Percentiles rank a stretch among this genome's conserved stretches.
Conservation (phyloP, 83 land plant genomes). For the Thuja plicata region DNA sequence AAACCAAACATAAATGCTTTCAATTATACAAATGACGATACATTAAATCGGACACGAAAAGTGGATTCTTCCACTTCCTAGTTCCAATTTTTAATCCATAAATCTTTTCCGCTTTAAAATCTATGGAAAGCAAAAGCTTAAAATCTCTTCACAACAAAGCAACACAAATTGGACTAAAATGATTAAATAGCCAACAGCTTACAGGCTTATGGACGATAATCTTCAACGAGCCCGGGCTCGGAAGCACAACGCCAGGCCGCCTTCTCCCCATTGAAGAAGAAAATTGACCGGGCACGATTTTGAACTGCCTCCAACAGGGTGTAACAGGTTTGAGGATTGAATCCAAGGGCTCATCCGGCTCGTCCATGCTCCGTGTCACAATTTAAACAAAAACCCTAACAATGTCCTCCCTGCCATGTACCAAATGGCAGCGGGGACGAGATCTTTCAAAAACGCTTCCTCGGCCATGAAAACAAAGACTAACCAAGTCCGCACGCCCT, state of each 20-base stretch:
- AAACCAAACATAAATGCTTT: too few relatives aligned
- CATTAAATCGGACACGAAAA: too few relatives aligned
- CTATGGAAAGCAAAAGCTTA: not conserved
- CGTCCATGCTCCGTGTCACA: not conserved
- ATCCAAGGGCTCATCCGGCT: constrained; percentile 1
- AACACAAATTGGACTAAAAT: not conserved
- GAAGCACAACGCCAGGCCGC: not conserved
- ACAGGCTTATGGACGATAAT: not conserved
- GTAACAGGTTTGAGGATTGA: not conserved
- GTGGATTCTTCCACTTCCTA: too few relatives aligned
- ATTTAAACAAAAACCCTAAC: not conserved
- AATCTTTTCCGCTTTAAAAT: not conserved
- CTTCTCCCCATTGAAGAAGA: not conserved
- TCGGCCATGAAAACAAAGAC: not conserved
- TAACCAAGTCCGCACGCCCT: not conserved
- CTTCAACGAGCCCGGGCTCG: not conserved
- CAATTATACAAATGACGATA: too few relatives aligned
- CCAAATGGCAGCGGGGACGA: not conserved
- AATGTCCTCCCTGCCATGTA: not conserved
- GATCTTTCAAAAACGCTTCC: not conserved
- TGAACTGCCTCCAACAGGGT: not conserved
- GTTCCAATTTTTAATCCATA: not conserved
- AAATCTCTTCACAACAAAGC: not conserved
- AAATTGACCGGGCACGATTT: not conserved
- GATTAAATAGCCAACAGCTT: not conserved